A percentile compares a stretch with the other conserved stretches of the same genome.
These are phyloP conservation scores for Paragyromitra xinjiangensis DNA, from an alignment of 495 filamentous ascomycete species.

Conservation along the genomic window DNA sequence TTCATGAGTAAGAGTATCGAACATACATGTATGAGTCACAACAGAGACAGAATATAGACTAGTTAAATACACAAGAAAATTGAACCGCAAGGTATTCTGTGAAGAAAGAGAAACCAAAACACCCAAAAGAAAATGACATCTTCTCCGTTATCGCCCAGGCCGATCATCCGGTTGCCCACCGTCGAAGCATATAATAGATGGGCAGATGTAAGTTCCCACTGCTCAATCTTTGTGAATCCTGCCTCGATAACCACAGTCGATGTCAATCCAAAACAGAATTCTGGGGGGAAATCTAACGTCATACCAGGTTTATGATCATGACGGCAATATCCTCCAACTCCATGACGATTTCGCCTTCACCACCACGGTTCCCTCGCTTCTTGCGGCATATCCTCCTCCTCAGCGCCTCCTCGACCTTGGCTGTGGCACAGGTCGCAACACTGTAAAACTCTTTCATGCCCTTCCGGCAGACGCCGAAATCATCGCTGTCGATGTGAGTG, in stretches of 20 bases:
- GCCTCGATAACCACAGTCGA: neutral
- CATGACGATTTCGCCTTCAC: slow-evolving; percentile 70
- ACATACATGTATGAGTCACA: neutral
- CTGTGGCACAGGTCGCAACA: slow-evolving; percentile 77
- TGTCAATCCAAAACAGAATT: neutral
- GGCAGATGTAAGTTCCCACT: slow-evolving; percentile 57
- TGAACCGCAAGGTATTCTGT: neutral
- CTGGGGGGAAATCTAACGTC: neutral
- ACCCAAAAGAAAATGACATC: slow-evolving; percentile 35
- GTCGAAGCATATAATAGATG: slow-evolving; percentile 62
- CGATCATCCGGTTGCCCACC: slow-evolving; percentile 59
- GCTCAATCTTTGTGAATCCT: neutral
- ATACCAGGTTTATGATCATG: slow-evolving; percentile 70
- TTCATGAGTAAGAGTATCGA: neutral
- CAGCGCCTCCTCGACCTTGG: slow-evolving; percentile 69
- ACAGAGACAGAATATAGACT: neutral
- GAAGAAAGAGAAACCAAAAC: neutral
- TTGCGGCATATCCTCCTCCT: slow-evolving; percentile 57
- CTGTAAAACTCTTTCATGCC: slow-evolving; percentile 64
- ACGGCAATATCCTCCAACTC: slow-evolving; percentile 77
- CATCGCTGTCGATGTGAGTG: slow-evolving; percentile 60
- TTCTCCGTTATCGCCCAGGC: slow-evolving; percentile 20
- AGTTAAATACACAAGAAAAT: neutral
- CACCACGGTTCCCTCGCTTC: slow-evolving; percentile 65
- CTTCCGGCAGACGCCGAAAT: slow-evolving; percentile 55